Percentiles rank a stretch among this genome's conserved stretches.
Conservation (phyloP, 306 rosid genomes). For the Pyrus communis region DNA sequence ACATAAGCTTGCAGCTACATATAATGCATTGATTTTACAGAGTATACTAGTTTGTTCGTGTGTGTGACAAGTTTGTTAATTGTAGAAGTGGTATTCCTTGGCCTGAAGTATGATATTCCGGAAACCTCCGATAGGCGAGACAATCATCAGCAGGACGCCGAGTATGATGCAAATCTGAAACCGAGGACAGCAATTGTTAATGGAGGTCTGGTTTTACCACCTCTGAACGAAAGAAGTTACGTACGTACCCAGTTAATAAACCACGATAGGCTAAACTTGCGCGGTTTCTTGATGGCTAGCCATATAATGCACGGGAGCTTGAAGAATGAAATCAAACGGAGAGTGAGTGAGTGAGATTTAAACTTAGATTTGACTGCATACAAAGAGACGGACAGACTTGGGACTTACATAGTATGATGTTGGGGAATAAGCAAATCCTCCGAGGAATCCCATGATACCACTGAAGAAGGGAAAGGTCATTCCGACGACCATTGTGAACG, state of each 20-base stretch:
- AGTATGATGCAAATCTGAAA: slow-evolving; percentile 58
- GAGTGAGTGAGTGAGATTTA: not conserved
- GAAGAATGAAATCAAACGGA: slow-evolving; percentile 1
- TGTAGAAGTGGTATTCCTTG: slow-evolving; percentile 45
- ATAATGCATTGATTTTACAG: too few relatives aligned
- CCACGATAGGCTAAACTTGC: slow-evolving; percentile 54
- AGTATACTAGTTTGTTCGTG: not conserved
- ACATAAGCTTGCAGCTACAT: too few relatives aligned
- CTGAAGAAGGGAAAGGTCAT: slow-evolving; percentile 71
- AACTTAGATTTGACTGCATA: not conserved
- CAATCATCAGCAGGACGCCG: slow-evolving; percentile 50
- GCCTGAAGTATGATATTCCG: slow-evolving; percentile 48
- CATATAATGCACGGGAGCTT: slow-evolving; percentile 75
- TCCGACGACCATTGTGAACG: slow-evolving; percentile 58
- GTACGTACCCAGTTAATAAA: slow-evolving; percentile 55
- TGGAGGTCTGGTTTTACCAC: not conserved
- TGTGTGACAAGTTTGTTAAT: not conserved
- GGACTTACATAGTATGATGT: slow-evolving; percentile 59
- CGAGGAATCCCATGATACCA: slow-evolving; percentile 55
- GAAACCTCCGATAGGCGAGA: slow-evolving; percentile 65
- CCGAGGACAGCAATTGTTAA: not conserved
- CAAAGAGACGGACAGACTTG: not conserved
- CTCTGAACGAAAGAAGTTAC: not conserved
- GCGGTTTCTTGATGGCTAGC: slow-evolving; percentile 57
- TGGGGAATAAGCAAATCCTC: slow-evolving; percentile 81